Base-by-base conservation (phyloP, 2,329 filamentous ascomycete species). In the Penicillium griseofulvum region DNA sequence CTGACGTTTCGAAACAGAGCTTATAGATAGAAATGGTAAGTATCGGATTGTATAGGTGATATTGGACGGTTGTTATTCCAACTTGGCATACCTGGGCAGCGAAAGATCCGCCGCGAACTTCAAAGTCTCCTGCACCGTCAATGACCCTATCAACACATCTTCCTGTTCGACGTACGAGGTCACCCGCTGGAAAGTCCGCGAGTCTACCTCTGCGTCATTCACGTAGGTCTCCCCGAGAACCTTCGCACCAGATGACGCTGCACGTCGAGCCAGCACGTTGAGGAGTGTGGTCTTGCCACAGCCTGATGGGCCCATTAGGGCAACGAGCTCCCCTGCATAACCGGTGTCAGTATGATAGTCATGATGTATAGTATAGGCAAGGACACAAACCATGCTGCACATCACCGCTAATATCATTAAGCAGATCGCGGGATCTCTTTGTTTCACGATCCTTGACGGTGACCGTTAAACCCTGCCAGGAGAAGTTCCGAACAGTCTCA, bases 161-260 rank as follows among this genome's bases (percentile, higher is more conserved):
- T 95, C 90, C 71, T 96, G 91, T 76, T 96, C 91, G 22, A 95
- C 91, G 67, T 91, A 95, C 44, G 85, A 85, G 52, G 83, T 87
- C 47, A 93, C 79, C 45, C 83, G 79, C 17, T 84, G 83, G 62
- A 93, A 87, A 0, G 77, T 76, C 8, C 77, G 70, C 8, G 78
- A 72, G 1, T 84, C 79, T 4, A 85, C 74, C 4, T 73, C 66
- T 2, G 67, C 69, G 29, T 88, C 88, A 70, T 94, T 91, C 61
- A 90, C 79, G 52, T 82, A 78, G 14, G 85, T 77, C 3, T 77
- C 70, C 16, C 83, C 83, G 29, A 80, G 70, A 7, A 83, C 78
- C 6, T 78, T 78, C 2, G 84, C 78, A 3, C 81, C 81, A 1
- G 83, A 78, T 0, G 79, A 77, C 12, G 77, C 76, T 58, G 76